Conservation (phyloP, 2,329 filamentous ascomycete genomes). For the Cladosporium sp. region DNA sequence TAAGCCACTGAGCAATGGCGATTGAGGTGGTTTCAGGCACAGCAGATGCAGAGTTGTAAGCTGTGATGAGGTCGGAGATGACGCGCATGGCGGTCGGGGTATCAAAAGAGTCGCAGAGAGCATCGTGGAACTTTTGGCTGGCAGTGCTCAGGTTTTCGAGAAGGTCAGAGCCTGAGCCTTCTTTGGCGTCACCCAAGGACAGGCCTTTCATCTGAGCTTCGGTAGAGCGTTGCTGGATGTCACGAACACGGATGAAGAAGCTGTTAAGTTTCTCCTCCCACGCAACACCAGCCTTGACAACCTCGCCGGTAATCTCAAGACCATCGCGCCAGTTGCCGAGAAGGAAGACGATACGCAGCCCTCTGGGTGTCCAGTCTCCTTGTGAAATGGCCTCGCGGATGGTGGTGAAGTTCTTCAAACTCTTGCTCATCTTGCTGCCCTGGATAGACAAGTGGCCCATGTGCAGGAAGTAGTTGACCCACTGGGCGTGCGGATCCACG, state of each 20-base stretch:
- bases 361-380: constrained; percentile 70
- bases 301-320: constrained; percentile 82
- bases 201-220: constrained; percentile 9
- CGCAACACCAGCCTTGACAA: constrained; percentile 66
- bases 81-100: constrained; percentile 73
- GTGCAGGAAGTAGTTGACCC: constrained; percentile 95
- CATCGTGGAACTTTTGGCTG: constrained; percentile 56
- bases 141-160: constrained; percentile 48
- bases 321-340: constrained; percentile 87
- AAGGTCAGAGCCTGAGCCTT: constrained; percentile 36
- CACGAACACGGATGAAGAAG: constrained; percentile 59
- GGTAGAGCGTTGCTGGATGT: constrained; percentile 35
- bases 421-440: constrained; percentile 94
- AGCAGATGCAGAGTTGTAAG: constrained; percentile 60
- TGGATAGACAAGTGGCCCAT: constrained; percentile 90
- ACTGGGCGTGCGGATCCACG: constrained; percentile 47
- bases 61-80: constrained; percentile 73
- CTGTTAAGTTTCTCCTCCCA: constrained; percentile 80
- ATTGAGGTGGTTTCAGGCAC: constrained; percentile 47
- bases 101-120: constrained; percentile 81
- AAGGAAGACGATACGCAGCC: constrained; percentile 80
- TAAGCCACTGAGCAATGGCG: constrained; percentile 70
- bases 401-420: constrained; percentile 91
- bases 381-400: constrained; percentile 74
- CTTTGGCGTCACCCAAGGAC: constrained; percentile 16